These are phyloP conservation scores for Epichloe glyceriae DNA, from an alignment of 2,329 filamentous ascomycete genomes.

Conservation along the genomic window DNA sequence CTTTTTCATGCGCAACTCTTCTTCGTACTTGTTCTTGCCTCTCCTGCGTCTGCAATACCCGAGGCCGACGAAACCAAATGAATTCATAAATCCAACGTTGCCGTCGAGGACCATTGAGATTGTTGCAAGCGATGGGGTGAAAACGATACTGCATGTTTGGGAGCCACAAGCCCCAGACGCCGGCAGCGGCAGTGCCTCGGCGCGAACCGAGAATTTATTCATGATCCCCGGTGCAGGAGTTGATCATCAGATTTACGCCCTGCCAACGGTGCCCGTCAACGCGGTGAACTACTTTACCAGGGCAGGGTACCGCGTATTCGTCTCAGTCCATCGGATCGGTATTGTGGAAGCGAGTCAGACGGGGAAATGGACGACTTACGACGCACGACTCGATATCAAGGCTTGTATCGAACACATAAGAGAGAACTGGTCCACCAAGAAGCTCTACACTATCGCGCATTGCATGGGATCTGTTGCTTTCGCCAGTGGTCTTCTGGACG, in stretches of 20 bases:
- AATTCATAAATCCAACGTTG: slow-evolving; percentile 38
- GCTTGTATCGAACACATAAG: slow-evolving; percentile 43
- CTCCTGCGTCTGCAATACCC: slow-evolving; percentile 45
- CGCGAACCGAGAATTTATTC: slow-evolving; percentile 33
- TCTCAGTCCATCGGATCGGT: slow-evolving; percentile 45
- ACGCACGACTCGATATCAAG: slow-evolving; percentile 44
- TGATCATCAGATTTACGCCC: slow-evolving; percentile 48
- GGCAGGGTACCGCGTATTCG: slow-evolving; percentile 47
- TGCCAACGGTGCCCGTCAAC: slow-evolving; percentile 51
- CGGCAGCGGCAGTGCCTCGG: slow-evolving; percentile 12
- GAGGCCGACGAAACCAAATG: slow-evolving; percentile 26
- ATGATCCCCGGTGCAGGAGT: slow-evolving; percentile 51
- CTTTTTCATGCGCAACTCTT: slow-evolving; percentile 41
- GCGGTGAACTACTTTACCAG: slow-evolving; percentile 49
- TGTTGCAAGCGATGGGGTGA: slow-evolving; percentile 37
- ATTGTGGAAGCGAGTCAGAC: slow-evolving; percentile 32
- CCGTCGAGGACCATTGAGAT: slow-evolving; percentile 32
- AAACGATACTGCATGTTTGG: slow-evolving; percentile 43
- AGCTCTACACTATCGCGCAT: slow-evolving; percentile 46
- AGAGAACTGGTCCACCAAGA: slow-evolving; percentile 18
- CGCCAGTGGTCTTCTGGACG: slow-evolving; percentile 45
- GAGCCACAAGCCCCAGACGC: slow-evolving; percentile 30
- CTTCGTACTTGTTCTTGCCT: slow-evolving; percentile 40
- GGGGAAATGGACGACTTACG: slow-evolving; percentile 44
- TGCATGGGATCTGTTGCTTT: slow-evolving; percentile 52